Evolutionary conservation across 2,329 filamentous ascomycete species (phyloP).

Genomic region (Ambrosiella xylebori): DNA sequence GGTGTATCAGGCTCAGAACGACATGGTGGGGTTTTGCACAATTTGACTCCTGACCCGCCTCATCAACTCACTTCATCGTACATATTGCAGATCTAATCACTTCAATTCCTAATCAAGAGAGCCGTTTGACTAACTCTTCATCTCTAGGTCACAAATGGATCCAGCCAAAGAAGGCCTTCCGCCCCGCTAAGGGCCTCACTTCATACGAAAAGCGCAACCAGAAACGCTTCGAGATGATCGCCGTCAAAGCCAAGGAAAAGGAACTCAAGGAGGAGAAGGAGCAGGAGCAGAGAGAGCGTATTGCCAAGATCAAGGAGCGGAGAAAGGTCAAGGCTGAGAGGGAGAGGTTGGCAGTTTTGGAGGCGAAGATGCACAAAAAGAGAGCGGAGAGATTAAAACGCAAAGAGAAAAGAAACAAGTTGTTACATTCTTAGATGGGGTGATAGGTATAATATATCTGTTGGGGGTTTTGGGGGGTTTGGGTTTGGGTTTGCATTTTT

Average conservation of each 20-base stretch:
- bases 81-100: background rate
- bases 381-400: constrained; percentile 82
- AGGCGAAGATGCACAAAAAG: constrained; percentile 95
- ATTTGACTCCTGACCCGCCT: background rate
- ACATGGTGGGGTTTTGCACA: background rate
- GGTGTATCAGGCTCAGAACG: background rate
- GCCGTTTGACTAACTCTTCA: background rate
- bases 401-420: constrained; percentile 90
- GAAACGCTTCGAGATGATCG: constrained; percentile 48
- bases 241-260: constrained; percentile 84
- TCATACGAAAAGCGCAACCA: constrained; percentile 63
- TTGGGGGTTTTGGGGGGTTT: background rate
- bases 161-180: constrained; percentile 63
- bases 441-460: background rate
- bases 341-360: constrained; percentile 82
- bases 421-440: constrained; percentile 40
- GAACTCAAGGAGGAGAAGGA: constrained; percentile 95
- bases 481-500: background rate
- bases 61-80: background rate
- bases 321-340: constrained; percentile 81
- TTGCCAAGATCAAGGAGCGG: constrained; percentile 69
- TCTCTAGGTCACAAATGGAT: constrained; percentile 86
- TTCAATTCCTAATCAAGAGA: background rate
- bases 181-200: constrained; percentile 59
- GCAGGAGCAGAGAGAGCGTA: constrained; percentile 65